These are phyloP conservation scores for Borealophlyctis nickersoniae DNA, from an alignment of 192 early-diverging fungal species.

Conservation along the genomic window DNA sequence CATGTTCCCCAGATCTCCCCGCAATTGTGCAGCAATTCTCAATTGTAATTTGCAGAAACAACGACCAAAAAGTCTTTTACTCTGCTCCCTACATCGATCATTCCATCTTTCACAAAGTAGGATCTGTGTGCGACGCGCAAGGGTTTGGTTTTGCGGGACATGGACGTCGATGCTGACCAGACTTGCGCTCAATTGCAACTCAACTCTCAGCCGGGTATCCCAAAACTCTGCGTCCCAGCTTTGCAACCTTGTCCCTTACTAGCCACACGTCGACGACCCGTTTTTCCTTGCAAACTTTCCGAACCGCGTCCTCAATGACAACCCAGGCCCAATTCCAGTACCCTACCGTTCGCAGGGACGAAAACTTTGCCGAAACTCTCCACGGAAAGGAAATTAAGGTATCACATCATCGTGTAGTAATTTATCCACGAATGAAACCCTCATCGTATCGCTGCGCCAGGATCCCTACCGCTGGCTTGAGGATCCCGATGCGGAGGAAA, in stretches of 20 bases:
- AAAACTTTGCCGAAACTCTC: conserved; percentile 33
- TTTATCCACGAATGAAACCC: neutral
- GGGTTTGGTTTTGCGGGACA: neutral
- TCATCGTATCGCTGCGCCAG: conserved; percentile 3
- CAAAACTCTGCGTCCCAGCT: neutral
- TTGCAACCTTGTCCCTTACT: neutral
- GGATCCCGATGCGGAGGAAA: conserved; percentile 60
- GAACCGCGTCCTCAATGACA: neutral
- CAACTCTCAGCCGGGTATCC: neutral
- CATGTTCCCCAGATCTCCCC: too few species aligned
- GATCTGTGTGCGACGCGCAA: too few species aligned
- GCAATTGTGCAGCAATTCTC: too few species aligned
- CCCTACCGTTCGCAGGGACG: conserved; percentile 52
- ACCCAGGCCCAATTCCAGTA: conserved; percentile 29
- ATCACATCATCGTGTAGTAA: neutral
- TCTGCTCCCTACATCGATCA: neutral
- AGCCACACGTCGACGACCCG: neutral
- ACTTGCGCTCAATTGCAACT: neutral
- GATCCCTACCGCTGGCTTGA: conserved; percentile 71
- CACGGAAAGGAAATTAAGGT: conserved; percentile 32
- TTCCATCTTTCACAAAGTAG: neutral
- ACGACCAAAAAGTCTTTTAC: too few species aligned
- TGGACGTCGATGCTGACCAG: too few species aligned
- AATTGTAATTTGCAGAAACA: too few species aligned
- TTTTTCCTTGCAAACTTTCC: neutral